Percentiles rank a stretch among this genome's conserved stretches.
phyloP scores from a whole-genome alignment of 2,329 filamentous ascomycete genomes.

The Diaporthe longicolla region DNA sequence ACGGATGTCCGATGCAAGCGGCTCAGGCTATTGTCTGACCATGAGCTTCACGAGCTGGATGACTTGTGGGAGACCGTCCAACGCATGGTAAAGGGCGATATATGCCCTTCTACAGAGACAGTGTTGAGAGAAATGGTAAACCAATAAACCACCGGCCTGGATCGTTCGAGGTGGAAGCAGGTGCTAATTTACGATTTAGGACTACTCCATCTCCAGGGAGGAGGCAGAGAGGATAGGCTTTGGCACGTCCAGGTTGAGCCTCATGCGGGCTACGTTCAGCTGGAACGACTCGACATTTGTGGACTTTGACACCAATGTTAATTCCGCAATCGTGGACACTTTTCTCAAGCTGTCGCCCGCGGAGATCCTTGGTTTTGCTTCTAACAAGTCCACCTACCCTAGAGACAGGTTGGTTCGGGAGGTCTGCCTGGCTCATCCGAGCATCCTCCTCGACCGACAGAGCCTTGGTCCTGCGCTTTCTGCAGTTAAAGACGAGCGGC shows the following conservation, averaged over 20 bases:
- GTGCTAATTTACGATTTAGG: neutral
- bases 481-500: slow-evolving; percentile 35
- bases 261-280: slow-evolving; percentile 34
- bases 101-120: slow-evolving; percentile 61
- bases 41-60: slow-evolving; percentile 60
- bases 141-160: slow-evolving; percentile 48
- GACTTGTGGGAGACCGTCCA: slow-evolving; percentile 62
- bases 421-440: slow-evolving; percentile 56
- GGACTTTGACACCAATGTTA: slow-evolving; percentile 45
- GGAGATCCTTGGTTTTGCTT: slow-evolving; percentile 64
- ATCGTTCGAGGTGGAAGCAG: too few relatives aligned
- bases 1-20: slow-evolving; percentile 58
- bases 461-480: slow-evolving; percentile 36
- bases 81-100: slow-evolving; percentile 59
- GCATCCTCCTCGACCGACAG: slow-evolving; percentile 34
- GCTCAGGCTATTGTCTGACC: slow-evolving; percentile 60
- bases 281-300: slow-evolving; percentile 53
- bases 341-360: slow-evolving; percentile 65
- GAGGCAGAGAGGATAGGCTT: slow-evolving; percentile 40
- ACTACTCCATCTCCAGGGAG: slow-evolving; percentile 15
- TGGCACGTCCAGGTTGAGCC: slow-evolving; percentile 40
- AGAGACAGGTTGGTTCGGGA: slow-evolving; percentile 60
- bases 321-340: slow-evolving; percentile 58
- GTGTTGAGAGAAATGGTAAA: slow-evolving; percentile 53
- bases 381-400: slow-evolving; percentile 57